Percentiles rank a stretch among this genome's conserved stretches.
phyloP scores from a whole-genome alignment of 1,284 basidiomycete species.

The Cystobasidium slooffiae region DNA sequence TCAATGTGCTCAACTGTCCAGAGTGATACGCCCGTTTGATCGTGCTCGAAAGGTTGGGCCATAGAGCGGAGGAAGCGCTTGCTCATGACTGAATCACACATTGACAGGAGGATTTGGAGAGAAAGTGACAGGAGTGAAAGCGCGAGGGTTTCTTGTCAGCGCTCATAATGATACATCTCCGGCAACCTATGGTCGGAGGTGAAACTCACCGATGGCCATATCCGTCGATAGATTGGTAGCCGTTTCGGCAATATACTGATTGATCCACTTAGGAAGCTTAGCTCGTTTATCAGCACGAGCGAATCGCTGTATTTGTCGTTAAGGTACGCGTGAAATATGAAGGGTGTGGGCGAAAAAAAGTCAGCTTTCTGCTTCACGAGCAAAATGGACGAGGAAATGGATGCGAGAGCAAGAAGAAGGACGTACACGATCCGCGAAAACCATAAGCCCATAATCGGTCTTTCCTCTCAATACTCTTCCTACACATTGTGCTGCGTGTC shows the following conservation, averaged over 20 bases:
- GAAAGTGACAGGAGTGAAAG: not conserved
- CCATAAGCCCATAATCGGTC: slow-evolving; percentile 99
- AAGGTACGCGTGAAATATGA: too few species aligned
- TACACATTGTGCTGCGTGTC: slow-evolving; percentile 98
- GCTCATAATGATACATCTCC: not conserved
- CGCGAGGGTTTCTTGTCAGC: not conserved
- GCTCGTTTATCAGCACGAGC: slow-evolving; percentile 94
- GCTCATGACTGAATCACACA: slow-evolving; percentile 65
- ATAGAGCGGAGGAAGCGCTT: slow-evolving; percentile 98
- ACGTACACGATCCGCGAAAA: slow-evolving; percentile 94
- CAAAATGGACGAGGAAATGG: not conserved
- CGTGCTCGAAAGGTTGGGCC: slow-evolving; percentile 93
- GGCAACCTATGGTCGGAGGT: too few species aligned
- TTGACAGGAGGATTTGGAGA: not conserved
- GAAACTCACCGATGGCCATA: slow-evolving; percentile 94
- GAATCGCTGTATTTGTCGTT: slow-evolving; percentile 76
- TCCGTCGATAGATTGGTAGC: slow-evolving; percentile 97
- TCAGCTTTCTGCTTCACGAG: not conserved
- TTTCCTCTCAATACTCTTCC: slow-evolving; percentile 94
- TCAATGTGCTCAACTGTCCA: slow-evolving; percentile 90
- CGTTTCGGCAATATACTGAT: slow-evolving; percentile 97
- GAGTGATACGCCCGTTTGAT: slow-evolving; percentile 88
- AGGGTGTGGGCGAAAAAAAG: not conserved
- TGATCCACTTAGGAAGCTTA: slow-evolving; percentile 98
- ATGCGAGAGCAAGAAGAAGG: not conserved